Percentiles rank a stretch among this genome's conserved stretches.
These are phyloP conservation scores for Chimonanthus salicifolius DNA, from an alignment of 164 flowering plant species.

Conservation along the genomic window DNA sequence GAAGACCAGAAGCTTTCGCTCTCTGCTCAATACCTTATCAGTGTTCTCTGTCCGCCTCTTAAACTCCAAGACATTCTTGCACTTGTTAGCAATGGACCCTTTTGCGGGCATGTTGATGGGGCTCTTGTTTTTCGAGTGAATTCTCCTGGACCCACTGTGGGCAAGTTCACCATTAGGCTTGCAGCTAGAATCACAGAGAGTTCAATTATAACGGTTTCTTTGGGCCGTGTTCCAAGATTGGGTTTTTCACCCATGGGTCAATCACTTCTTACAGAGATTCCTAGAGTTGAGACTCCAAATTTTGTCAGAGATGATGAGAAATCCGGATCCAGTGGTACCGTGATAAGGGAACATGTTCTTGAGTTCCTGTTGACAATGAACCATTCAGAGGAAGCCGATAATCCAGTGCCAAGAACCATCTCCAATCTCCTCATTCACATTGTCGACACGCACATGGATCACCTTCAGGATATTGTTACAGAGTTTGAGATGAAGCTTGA, in stretches of 20 bases:
- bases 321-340: conserved; percentile 45
- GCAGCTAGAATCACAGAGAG: conserved; percentile 88
- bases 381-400: conserved; percentile 97
- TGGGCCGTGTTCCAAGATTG: conserved; percentile 92
- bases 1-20: conserved; percentile 66
- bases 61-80: conserved; percentile 96
- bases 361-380: conserved; percentile 94
- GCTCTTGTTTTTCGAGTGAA: conserved; percentile 90
- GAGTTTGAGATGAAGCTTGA: conserved; percentile 92
- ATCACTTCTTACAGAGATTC: conserved; percentile 86
- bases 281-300: conserved; percentile 68
- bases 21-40: conserved; percentile 82
- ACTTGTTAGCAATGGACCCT: conserved; percentile 91
- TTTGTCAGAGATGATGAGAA: conserved; percentile 29
- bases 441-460: conserved; percentile 90
- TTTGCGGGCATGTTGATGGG: conserved; percentile 94
- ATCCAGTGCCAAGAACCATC: conserved; percentile 83
- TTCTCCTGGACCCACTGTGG: conserved; percentile 84
- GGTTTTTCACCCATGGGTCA: conserved; percentile 74
- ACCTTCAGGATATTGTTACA: conserved; percentile 88
- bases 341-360: conserved; percentile 88
- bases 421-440: conserved; percentile 86
- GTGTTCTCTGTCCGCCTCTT: conserved; percentile 88
- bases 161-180: conserved; percentile 71
- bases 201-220: conserved; percentile 85